Base-by-base conservation (phyloP, 225 moss, liverwort and hornwort species). In the Climacium dendroides region DNA sequence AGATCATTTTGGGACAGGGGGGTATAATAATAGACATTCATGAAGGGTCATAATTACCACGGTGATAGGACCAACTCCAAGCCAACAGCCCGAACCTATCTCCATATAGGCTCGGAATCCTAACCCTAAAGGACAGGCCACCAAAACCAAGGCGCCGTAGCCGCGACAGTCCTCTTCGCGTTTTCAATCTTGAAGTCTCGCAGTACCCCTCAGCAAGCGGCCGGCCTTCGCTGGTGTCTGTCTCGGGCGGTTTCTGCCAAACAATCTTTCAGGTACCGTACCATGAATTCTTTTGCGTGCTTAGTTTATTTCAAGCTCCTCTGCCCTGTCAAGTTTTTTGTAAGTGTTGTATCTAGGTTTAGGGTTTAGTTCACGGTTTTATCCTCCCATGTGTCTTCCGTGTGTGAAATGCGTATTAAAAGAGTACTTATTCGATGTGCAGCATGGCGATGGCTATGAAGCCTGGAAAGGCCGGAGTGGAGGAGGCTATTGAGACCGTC, bases 391-490 rank as follows among this genome's bases (percentile, higher is more conserved):
- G 10, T 11, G 61, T 19, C 13, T 55, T 81, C 29, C 10, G 9
- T 29, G 19, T 50, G 34, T 18, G 69, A 20, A n/a, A 13, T 61
- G 43, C 5, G 18, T 29, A 29, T 63, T 74, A 45, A 54, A 62
- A 15, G 35, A 16, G 10, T 41, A 7, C 3, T 55, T 23, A 18
- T 34, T 64, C 34, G 50, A 18, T 76, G n/a, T 88, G 81, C 92
- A 93, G 89, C 75, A 94, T 94, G 94, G 93, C 94, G 83, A n/a
- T 93, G 89, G 83, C 93, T 79, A 87, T 93, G 30, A 94, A 94
- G 86, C 89, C 93, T 91, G 93, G 94, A 66, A 96, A 97, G 93
- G 94, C 92, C 52, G 97, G 97, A 80, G 93, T 97, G 83, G 97
- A 97, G 90, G 97, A 97, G 90, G 72, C 94, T 55, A 84, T 95